Base-by-base conservation (phyloP, 306 rosid species). In the Ziziphus jujuba region DNA sequence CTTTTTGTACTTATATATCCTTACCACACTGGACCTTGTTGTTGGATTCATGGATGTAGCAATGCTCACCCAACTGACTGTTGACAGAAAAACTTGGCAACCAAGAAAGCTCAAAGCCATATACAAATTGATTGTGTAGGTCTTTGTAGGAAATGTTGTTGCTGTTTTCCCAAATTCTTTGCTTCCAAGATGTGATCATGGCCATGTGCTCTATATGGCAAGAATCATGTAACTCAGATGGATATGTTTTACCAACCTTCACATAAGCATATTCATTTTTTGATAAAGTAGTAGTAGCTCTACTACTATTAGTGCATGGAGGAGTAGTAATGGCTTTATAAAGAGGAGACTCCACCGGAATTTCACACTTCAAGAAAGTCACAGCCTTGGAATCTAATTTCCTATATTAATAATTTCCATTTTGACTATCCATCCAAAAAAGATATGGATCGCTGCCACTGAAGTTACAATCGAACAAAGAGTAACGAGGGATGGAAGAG, bases 101-200 rank as follows among this genome's bases (percentile, higher is more conserved):
- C 72, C 74, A 69, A 11, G 66, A 60, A 72, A 64, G 58, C 57
- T 54, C 58, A 33, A 72, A 56, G 0, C 65, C 71, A 33, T 21
- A 22, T 6, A 21, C 31, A n/a, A 72, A 16, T 56, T 19, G 11
- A 14, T 23, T 12, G 48, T 56, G 51, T 23, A 54, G 22, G 58
- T 44, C 59, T 63, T 13, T 44, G 56, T 45, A 63, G 44, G 65
- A 40, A 17, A 5, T 38, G 48, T 60, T 34, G 33, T 2, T 28
- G 33, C 33, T 40, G 45, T 40, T 40, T 40, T 40, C 45, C 45
- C 12, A 8, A 2, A 2, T 12, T 12, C 45, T 2, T 12, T 40
- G 13, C 12, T 9, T 2, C 12, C 13, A 8, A 8, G 45, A 8
- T 1, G 12, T 3, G 12, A 31, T 40, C 43, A 56, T 5, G 24